Percentiles rank a stretch among this genome's conserved stretches.
phyloP scores from a whole-genome alignment of 306 rosid species.

The Quercus robur region DNA sequence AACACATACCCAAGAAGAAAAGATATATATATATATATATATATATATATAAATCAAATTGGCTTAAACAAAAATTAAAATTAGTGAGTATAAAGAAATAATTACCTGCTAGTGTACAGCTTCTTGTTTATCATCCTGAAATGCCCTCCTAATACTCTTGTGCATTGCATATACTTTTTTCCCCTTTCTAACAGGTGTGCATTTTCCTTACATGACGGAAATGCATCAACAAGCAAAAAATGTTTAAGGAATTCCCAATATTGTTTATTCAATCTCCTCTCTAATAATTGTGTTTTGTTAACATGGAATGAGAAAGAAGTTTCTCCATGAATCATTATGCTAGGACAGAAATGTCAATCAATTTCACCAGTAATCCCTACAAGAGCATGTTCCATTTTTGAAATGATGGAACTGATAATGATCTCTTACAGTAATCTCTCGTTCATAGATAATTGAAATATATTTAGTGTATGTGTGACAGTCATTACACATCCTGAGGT shows the following conservation, averaged over 20 bases:
- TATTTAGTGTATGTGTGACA: constrained; percentile 75
- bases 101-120: constrained; percentile 91
- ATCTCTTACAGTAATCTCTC: constrained; percentile 70
- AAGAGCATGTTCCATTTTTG: constrained; percentile 81
- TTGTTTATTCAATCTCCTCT: not conserved
- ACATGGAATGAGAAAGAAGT: not conserved
- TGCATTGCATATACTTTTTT: not conserved
- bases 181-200: not conserved
- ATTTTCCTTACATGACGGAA: not conserved
- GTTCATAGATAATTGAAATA: constrained; percentile 56
- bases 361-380: constrained; percentile 74
- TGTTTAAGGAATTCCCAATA: not conserved
- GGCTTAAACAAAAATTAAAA: too few relatives aligned
- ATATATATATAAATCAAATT: too few relatives aligned
- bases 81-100: too few relatives aligned
- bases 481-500: constrained; percentile 81
- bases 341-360: constrained; percentile 4
- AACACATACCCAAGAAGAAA: too few relatives aligned
- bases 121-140: constrained; percentile 95
- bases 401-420: constrained; percentile 77
- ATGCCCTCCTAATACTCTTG: constrained; percentile 79
- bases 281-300: not conserved
- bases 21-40: too few relatives aligned
- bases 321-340: constrained; percentile 5
- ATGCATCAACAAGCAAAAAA: not conserved